These are phyloP conservation scores for Volvox africanus DNA, from an alignment of 139 green algal genomes.

Conservation along the genomic window DNA sequence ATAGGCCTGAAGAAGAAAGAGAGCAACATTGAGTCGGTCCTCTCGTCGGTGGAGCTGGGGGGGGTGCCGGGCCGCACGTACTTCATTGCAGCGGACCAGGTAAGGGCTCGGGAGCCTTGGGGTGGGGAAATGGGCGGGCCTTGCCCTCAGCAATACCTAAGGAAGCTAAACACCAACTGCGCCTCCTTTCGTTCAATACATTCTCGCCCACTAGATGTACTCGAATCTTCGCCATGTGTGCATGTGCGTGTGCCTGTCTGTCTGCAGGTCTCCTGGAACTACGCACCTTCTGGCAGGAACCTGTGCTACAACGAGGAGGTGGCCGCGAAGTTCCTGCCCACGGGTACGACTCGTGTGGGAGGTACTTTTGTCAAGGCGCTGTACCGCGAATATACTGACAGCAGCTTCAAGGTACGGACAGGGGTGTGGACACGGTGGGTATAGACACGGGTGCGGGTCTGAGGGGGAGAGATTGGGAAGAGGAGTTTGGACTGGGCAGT, in stretches of 20 bases:
- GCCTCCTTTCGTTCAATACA: too few species aligned
- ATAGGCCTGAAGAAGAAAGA: slow-evolving; percentile 8
- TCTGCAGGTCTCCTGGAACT: slow-evolving; percentile 16
- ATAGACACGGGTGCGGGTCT: too few species aligned
- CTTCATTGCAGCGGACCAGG: slow-evolving; percentile 36
- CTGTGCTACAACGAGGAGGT: slow-evolving; percentile 25
- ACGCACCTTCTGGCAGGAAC: slow-evolving; percentile 28
- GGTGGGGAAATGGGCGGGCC: too few species aligned
- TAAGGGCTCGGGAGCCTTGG: neutral
- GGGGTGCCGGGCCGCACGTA: neutral
- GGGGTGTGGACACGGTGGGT: too few species aligned
- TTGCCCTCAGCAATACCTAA: too few species aligned
- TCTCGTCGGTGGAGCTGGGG: neutral
- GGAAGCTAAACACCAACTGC: too few species aligned
- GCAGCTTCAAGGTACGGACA: slow-evolving; percentile 65
- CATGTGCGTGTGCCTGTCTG: neutral
- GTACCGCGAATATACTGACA: slow-evolving; percentile 79
- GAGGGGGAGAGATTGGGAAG: too few species aligned
- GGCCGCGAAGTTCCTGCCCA: neutral
- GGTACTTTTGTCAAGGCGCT: slow-evolving; percentile 70
- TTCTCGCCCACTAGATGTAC: too few species aligned
- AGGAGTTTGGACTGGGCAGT: too few species aligned
- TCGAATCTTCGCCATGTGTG: too few species aligned
- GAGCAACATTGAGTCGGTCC: neutral
- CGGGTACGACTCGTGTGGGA: slow-evolving; percentile 1